These are phyloP conservation scores for Serpula lacrymans DNA, from an alignment of 768 basidiomycete species.

Conservation along the genomic window DNA sequence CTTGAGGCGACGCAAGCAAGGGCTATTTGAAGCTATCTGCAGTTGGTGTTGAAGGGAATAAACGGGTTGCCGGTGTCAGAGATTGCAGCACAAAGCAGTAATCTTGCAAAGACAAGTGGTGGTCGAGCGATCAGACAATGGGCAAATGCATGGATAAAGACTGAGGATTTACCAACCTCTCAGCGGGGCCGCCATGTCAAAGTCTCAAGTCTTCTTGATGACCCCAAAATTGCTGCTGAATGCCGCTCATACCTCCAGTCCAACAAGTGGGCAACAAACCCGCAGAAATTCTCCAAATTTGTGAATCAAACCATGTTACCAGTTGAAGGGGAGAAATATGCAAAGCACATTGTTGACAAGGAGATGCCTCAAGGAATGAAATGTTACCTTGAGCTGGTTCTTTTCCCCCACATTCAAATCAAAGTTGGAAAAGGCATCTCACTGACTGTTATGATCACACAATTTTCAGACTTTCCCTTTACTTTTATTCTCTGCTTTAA, in stretches of 20 bases:
- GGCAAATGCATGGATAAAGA: constrained; percentile 14
- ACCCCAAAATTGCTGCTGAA: constrained; percentile 25
- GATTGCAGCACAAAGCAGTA: too few relatives aligned
- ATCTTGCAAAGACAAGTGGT: too few relatives aligned
- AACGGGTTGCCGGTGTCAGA: too few relatives aligned
- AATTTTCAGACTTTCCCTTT: too few relatives aligned
- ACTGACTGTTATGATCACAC: too few relatives aligned
- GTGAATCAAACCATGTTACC: constrained; percentile 20
- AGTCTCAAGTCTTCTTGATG: constrained; percentile 21
- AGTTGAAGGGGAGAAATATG: constrained; percentile 22
- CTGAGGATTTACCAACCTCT: constrained; percentile 22
- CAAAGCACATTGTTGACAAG: constrained; percentile 21
- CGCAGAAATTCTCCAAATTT: constrained; percentile 25
- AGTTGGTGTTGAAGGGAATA: constrained; percentile 31
- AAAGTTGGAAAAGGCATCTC: constrained; percentile 20
- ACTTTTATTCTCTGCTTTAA: too few relatives aligned
- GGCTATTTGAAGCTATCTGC: constrained; percentile 25
- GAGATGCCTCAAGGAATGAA: constrained; percentile 35
- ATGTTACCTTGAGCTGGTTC: constrained; percentile 26
- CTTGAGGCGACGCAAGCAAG: constrained; percentile 20
- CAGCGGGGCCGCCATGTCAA: constrained; percentile 25
- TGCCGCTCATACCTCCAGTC: constrained; percentile 26
- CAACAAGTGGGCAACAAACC: constrained; percentile 34
- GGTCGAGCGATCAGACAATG: constrained; percentile 6
- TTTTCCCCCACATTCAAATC: constrained; percentile 3